A percentile compares a stretch with the other conserved stretches of the same genome.
Conservation (phyloP, 2,329 filamentous ascomycete species). For the Aspergillus niger region DNA sequence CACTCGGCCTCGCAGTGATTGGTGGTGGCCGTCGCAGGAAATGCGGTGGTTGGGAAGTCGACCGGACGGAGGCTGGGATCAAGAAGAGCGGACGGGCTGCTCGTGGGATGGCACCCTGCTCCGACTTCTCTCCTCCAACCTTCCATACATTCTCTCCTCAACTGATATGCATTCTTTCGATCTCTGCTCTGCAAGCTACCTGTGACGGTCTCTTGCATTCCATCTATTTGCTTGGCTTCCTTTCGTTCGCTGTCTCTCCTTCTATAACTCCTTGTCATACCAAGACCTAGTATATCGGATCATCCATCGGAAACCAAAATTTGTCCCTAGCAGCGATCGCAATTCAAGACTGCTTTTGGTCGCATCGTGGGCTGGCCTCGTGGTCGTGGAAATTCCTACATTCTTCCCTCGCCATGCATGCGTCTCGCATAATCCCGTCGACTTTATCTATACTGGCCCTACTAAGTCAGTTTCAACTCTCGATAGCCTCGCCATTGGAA, state of each 20-base stretch:
- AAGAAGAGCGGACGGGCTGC: slow-evolving; percentile 5
- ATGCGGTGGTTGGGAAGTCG: slow-evolving; percentile 39
- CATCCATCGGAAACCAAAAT: not conserved
- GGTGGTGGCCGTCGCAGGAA: slow-evolving; percentile 27
- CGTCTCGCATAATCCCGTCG: slow-evolving; percentile 26
- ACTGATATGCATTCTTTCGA: not conserved
- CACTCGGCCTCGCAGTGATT: slow-evolving; percentile 13
- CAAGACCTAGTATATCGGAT: not conserved
- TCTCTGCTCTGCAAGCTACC: not conserved
- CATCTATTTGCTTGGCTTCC: slow-evolving; percentile 10
- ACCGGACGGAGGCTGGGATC: slow-evolving; percentile 35
- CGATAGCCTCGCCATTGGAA: slow-evolving; percentile 22
- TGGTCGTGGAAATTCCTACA: slow-evolving; percentile 1
- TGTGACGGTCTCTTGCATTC: slow-evolving; percentile 1
- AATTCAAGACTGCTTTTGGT: slow-evolving; percentile 7
- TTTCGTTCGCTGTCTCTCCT: not conserved
- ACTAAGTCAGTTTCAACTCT: slow-evolving; percentile 25
- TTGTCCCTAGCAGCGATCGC: slow-evolving; percentile 4
- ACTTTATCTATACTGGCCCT: slow-evolving; percentile 32
- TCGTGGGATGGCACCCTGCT: not conserved
- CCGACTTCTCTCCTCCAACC: slow-evolving; percentile 1
- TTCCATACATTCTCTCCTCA: slow-evolving; percentile 2
- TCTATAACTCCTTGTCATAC: slow-evolving; percentile 3
- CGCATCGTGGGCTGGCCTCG: slow-evolving; percentile 8
- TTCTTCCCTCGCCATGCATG: slow-evolving; percentile 32